phyloP scores from a whole-genome alignment of 2,329 filamentous ascomycete species.

The Neonectria ditissima region DNA sequence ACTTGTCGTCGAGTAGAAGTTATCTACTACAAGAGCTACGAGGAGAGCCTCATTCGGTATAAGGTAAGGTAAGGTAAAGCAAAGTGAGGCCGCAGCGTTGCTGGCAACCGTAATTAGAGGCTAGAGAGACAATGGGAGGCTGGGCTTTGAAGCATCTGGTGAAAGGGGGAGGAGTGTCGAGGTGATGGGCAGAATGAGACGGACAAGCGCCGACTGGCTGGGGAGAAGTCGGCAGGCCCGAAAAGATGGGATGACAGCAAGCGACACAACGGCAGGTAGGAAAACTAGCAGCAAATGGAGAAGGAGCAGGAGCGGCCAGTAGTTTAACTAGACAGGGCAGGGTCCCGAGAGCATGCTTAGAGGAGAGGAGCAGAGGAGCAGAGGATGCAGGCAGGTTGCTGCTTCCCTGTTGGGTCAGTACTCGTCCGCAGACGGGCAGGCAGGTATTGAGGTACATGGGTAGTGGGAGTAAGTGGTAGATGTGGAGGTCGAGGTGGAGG shows the following conservation, averaged over 20 bases:
- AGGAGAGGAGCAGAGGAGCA: conserved; percentile 22
- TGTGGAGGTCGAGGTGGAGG: conserved; percentile 27
- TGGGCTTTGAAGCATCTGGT: conserved; percentile 31
- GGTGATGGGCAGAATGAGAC: conserved; percentile 30
- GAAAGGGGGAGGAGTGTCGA: conserved; percentile 29
- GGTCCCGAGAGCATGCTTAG: conserved; percentile 13
- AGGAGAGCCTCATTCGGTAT: conserved; percentile 19
- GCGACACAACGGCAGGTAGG: conserved; percentile 35
- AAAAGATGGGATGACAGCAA: conserved; percentile 43
- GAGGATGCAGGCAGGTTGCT: conserved; percentile 27
- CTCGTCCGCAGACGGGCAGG: conserved; percentile 16
- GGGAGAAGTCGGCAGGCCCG: conserved; percentile 37
- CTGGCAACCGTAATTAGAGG: conserved; percentile 35
- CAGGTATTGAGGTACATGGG: conserved; percentile 28
- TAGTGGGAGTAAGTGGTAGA: conserved; percentile 33
- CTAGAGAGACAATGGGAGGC: conserved; percentile 34
- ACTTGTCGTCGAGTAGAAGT: conserved; percentile 38
- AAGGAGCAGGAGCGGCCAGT: conserved; percentile 28
- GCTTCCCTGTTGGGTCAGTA: conserved; percentile 32
- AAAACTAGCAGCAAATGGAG: conserved; percentile 31
- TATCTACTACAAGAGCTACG: conserved; percentile 22
- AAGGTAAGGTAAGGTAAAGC: no score
- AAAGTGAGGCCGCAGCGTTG: conserved; percentile 29
- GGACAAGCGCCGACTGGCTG: conserved; percentile 44
- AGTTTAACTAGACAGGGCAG: conserved; percentile 34